These are phyloP conservation scores for Helenozyma rhizophorensis DNA, from an alignment of 805 yeast genomes.

Conservation along the genomic window DNA sequence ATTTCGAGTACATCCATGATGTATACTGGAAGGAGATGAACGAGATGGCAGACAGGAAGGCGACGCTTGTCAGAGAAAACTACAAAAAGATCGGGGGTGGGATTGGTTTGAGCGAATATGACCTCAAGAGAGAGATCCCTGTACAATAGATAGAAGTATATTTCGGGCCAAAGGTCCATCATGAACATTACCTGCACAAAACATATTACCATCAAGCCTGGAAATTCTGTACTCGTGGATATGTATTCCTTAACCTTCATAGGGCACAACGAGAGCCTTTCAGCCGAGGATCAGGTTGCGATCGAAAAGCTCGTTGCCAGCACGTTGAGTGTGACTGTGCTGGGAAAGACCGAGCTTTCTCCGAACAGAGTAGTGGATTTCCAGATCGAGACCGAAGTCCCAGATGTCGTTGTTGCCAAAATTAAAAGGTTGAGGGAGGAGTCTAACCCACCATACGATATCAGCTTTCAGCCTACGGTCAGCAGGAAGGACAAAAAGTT, in stretches of 20 bases:
- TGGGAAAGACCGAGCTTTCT: conserved; percentile 12
- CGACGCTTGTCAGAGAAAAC: conserved; percentile 28
- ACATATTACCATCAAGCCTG: no score
- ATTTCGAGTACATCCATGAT: conserved; percentile 50
- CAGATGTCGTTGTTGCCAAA: conserved; percentile 9
- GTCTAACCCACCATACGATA: conserved; percentile 18
- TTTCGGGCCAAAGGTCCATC: neutral
- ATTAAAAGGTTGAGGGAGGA: conserved; percentile 10
- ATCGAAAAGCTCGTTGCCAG: conserved; percentile 10
- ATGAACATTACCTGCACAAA: no score
- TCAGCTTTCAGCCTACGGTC: conserved; percentile 26
- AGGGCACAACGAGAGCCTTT: conserved; percentile 11
- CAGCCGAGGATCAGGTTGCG: conserved; percentile 5
- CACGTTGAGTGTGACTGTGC: conserved; percentile 8
- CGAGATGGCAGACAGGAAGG: conserved; percentile 36
- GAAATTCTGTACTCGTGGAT: no score
- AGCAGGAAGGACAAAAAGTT: conserved; percentile 43
- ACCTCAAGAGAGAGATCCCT: conserved; percentile 33
- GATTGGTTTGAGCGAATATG: conserved; percentile 54
- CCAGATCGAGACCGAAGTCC: conserved; percentile 10
- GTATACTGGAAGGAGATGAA: conserved; percentile 51
- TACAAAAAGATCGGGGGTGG: conserved; percentile 42
- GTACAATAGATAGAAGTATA: neutral
- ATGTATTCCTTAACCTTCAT: conserved; percentile 16
- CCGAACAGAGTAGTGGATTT: conserved; percentile 16